Conservation (phyloP, 495 filamentous ascomycete genomes). For the Aspergillus asperescens region DNA sequence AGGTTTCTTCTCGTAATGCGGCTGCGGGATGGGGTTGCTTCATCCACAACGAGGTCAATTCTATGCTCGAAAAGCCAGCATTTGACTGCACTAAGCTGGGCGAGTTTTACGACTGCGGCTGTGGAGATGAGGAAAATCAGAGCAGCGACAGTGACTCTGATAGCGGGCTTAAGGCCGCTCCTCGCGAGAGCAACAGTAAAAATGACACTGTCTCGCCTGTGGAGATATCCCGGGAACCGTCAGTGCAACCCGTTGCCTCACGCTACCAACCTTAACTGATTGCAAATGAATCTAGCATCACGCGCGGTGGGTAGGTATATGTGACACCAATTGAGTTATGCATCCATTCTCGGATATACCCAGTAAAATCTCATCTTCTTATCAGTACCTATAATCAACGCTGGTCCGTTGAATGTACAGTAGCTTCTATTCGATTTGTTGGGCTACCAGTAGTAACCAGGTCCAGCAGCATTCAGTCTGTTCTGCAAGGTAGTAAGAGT, state of each 20-base stretch:
- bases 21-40: conserved; percentile 91
- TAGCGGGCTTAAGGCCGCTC: conserved; percentile 8
- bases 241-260: conserved; percentile 17
- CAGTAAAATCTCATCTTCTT: not conserved
- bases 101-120: conserved; percentile 94
- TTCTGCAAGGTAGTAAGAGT: not conserved
- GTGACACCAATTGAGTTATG: not conserved
- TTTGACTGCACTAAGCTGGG: conserved; percentile 90
- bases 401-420: conserved; percentile 15
- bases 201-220: conserved; percentile 22
- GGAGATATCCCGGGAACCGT: conserved; percentile 43
- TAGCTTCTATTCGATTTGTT: conserved; percentile 1
- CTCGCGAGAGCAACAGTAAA: conserved; percentile 12
- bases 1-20: conserved; percentile 73
- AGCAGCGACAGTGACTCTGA: conserved; percentile 10
- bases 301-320: conserved; percentile 20
- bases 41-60: conserved; percentile 93
- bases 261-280: conserved; percentile 9
- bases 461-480: not conserved
- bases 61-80: conserved; percentile 68
- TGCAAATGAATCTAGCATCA: conserved; percentile 22
- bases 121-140: conserved; percentile 62
- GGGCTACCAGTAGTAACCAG: not conserved
- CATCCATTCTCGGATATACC: not conserved
- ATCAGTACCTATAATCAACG: conserved; percentile 7